Evolutionary conservation across 176 grass and related monocot species (phyloP).

Genomic region (Coix lacrymajobi): DNA sequence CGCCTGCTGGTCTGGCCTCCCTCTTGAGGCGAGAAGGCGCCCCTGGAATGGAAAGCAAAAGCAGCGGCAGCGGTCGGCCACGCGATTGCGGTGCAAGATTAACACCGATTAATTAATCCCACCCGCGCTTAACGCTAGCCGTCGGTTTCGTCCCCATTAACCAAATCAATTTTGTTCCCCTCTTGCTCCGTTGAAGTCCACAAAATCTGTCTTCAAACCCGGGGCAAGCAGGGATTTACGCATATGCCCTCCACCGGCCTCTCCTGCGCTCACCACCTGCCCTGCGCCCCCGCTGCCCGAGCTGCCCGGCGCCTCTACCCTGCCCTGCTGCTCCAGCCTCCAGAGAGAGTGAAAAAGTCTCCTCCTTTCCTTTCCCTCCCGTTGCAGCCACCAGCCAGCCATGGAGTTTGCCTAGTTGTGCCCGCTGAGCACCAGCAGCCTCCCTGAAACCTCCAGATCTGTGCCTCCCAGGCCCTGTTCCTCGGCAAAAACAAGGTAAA

Average conservation of each 20-base stretch:
- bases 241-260: slow-evolving; percentile 1
- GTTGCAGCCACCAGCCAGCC: too few relatives aligned
- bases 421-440: not conserved
- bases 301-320: slow-evolving; percentile 40
- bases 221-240: not conserved
- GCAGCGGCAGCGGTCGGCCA: not conserved
- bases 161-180: not conserved
- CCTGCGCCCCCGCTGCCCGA: slow-evolving; percentile 48
- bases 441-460: slow-evolving; percentile 37
- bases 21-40: not conserved
- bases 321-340: not conserved
- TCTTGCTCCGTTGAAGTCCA: not conserved
- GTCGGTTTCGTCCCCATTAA: not conserved
- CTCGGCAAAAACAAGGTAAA: slow-evolving; percentile 30
- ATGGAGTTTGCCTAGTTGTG: slow-evolving; percentile 45
- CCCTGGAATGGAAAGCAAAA: not conserved
- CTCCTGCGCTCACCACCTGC: slow-evolving; percentile 38
- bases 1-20: not conserved
- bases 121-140: not conserved
- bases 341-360: slow-evolving; percentile 22
- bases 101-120: not conserved
- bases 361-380: slow-evolving; percentile 7
- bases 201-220: not conserved
- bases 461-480: not conserved
- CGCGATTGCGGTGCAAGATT: not conserved